phyloP scores from a whole-genome alignment of 257 asterid species.

The Gentiana macrophylla region DNA sequence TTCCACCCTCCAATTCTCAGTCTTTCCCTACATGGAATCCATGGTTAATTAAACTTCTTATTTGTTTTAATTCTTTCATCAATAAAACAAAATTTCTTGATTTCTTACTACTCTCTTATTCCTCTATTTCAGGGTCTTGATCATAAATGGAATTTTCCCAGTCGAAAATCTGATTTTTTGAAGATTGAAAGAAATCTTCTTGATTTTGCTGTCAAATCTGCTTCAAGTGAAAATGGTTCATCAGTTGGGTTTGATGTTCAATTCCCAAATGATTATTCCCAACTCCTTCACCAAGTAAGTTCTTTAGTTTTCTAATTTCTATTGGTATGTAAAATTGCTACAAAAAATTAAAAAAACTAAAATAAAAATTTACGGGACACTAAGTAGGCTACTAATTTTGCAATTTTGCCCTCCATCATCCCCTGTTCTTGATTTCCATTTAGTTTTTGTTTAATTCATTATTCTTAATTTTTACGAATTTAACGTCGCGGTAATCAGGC shows the following conservation, averaged over 20 bases:
- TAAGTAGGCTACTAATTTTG: too few relatives aligned
- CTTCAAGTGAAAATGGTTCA: constrained; percentile 23
- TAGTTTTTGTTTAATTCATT: too few relatives aligned
- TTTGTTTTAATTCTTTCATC: too few relatives aligned
- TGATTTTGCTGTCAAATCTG: constrained; percentile 22
- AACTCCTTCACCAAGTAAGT: constrained; percentile 65
- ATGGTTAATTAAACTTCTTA: background rate
- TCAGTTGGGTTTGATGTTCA: constrained; percentile 39
- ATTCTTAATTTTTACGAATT: background rate
- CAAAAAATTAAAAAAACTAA: too few relatives aligned
- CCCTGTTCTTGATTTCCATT: too few relatives aligned
- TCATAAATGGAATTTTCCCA: constrained; percentile 15
- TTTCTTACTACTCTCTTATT: background rate
- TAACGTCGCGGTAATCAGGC: constrained; percentile 31
- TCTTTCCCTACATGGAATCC: background rate
- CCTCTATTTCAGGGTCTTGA: constrained; percentile 19
- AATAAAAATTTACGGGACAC: too few relatives aligned
- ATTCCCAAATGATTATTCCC: constrained; percentile 64
- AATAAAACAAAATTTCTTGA: background rate
- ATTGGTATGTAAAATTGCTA: too few relatives aligned
- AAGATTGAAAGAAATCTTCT: constrained; percentile 23
- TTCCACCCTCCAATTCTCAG: constrained; percentile 18
- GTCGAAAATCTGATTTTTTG: constrained; percentile 6
- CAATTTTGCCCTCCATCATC: too few relatives aligned
- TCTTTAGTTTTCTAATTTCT: background rate